Percentiles rank a stretch among this genome's conserved stretches.
These are phyloP conservation scores for Delonix regia DNA, from an alignment of 306 rosid genomes.

Conservation along the genomic window DNA sequence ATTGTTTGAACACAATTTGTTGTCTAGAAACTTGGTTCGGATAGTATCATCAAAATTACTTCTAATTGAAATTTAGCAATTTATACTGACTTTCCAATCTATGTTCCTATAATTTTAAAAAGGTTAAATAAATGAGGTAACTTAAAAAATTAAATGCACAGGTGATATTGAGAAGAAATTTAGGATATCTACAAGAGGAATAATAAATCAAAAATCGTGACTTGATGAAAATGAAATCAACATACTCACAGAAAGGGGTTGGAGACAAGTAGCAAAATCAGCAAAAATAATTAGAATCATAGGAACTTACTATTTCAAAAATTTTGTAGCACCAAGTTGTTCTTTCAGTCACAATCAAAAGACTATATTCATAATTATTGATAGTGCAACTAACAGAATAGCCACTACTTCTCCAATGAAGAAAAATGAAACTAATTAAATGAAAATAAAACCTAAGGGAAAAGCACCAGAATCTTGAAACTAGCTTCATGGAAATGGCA, in stretches of 20 bases:
- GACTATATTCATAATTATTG: slow-evolving; percentile 4
- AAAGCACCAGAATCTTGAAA: neutral
- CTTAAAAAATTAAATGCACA: slow-evolving; percentile 11
- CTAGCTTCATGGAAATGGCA: neutral
- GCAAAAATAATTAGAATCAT: slow-evolving; percentile 2
- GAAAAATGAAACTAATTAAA: slow-evolving; percentile 26
- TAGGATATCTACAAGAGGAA: slow-evolving; percentile 27
- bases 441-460: neutral
- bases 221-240: slow-evolving; percentile 10
- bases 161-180: neutral
- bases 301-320: slow-evolving; percentile 9
- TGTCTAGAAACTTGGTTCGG: neutral
- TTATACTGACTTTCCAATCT: slow-evolving; percentile 17
- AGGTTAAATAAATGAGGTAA: slow-evolving; percentile 25
- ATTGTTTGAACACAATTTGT: slow-evolving; percentile 10
- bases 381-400: slow-evolving; percentile 10
- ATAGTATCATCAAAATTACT: slow-evolving; percentile 13
- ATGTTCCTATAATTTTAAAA: neutral
- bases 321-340: slow-evolving; percentile 1
- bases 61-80: slow-evolving; percentile 9
- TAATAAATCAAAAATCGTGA: slow-evolving; percentile 31
- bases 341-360: neutral
- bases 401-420: slow-evolving; percentile 4
- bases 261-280: slow-evolving; percentile 21
- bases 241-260: slow-evolving; percentile 24